A percentile compares a stretch with the other conserved stretches of the same genome.
These are phyloP conservation scores for Ampelocalamus luodianensis DNA, from an alignment of 176 grass and related monocot species.

Conservation along the genomic window DNA sequence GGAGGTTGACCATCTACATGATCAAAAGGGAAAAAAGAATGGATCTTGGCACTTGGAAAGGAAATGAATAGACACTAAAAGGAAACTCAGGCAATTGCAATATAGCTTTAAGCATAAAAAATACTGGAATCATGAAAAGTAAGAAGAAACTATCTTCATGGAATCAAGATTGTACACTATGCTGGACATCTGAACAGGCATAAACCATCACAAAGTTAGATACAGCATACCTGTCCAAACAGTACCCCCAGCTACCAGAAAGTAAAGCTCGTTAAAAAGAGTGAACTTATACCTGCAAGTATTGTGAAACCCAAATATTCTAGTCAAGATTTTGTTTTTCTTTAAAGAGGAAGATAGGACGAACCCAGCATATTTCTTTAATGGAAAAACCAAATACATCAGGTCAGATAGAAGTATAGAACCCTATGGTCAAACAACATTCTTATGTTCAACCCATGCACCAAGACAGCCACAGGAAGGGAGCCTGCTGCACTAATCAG, in stretches of 20 bases:
- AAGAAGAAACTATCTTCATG: not conserved
- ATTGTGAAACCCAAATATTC: conserved; percentile 4
- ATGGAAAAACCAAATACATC: conserved; percentile 1
- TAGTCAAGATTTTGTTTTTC: conserved; percentile 35
- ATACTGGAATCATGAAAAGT: conserved; percentile 11
- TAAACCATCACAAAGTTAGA: conserved; percentile 11
- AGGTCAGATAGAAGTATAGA: conserved; percentile 16
- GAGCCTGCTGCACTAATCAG: not conserved
- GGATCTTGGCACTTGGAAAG: not conserved
- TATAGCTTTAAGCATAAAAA: not conserved
- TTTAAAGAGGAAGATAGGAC: conserved; percentile 15
- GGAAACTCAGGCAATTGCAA: not conserved
- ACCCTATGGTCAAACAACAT: conserved; percentile 21
- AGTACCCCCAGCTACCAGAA: conserved; percentile 91
- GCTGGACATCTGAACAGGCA: conserved; percentile 22
- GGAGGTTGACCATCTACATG: conserved; percentile 88
- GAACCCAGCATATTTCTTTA: not conserved
- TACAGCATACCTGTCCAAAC: conserved; percentile 88
- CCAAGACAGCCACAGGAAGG: not conserved
- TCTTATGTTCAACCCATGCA: conserved; percentile 19
- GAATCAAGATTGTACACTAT: not conserved
- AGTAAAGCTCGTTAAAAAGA: conserved; percentile 99
- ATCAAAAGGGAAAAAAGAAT: conserved; percentile 30
- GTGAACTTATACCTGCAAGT: conserved; percentile 94
- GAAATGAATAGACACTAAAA: not conserved